Evolutionary conservation across 2,329 filamentous ascomycete genomes (phyloP), one percentile per base, ranked within the genome.

Genomic region (Alternaria sp.): DNA sequence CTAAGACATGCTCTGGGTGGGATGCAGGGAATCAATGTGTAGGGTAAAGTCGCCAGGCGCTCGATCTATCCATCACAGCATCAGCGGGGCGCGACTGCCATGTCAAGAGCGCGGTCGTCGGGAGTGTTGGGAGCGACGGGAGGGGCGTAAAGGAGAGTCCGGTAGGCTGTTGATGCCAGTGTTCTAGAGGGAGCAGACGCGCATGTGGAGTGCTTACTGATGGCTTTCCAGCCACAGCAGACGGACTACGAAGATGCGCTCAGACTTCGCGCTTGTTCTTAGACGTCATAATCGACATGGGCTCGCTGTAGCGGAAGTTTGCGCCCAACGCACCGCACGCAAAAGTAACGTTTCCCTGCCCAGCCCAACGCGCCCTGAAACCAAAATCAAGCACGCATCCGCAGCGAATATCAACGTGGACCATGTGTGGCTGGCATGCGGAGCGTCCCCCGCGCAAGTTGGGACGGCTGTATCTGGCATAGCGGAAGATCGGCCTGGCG

Each of bases 151-250:
- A 30, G 25, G 41, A 43, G 37, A 25, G 55, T 59, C 18, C 47
- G 28, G 61, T 47, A 25, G 61, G 46, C 44, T 50, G 21, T 26
- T 20, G 30, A 41, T 25, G 43, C 47, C 55, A 14, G 51, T 50
- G 20, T 25, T 26, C 28, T 54, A 47, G 20, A 50, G 37, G 28
- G 28, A 30, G 28, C 41, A 44, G 49, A 46, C 45, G 57, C 55
- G 57, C 60, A 60, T 37, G 60, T 56, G 49, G 64, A 66, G 49
- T 59, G 65, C 65, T 65, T 62, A 67, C 59, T 67, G 62, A 62
- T 65, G 58, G 58, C 50, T 26, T 30, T 54, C 57, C 58, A 66
- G 61, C 58, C 64, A 64, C 64, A 61, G 43, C 60, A 61, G 14
- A 37, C 25, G 15, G 45, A 55, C 58, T 18, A 44, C 41, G 44